Conservation (phyloP, 2,329 filamentous ascomycete genomes). For the Phaeosphaeria sp. region DNA sequence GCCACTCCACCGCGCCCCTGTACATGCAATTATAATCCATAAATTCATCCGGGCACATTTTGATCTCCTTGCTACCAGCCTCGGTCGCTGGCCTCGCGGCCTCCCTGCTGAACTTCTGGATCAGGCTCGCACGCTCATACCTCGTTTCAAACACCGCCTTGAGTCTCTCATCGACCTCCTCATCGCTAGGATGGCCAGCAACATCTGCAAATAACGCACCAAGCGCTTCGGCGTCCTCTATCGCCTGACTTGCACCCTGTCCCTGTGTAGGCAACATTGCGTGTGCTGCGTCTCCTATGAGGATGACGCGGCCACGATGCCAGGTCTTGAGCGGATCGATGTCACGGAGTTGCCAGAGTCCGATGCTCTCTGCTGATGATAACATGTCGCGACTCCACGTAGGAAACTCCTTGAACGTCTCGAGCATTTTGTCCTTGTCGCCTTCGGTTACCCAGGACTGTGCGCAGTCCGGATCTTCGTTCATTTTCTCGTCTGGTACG, state of each 20-base stretch:
- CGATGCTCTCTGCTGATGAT: slow-evolving; percentile 41
- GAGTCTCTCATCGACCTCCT: slow-evolving; percentile 24
- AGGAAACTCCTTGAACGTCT: slow-evolving; percentile 53
- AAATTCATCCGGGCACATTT: slow-evolving; percentile 50
- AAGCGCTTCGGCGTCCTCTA: slow-evolving; percentile 63
- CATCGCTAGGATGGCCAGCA: slow-evolving; percentile 8
- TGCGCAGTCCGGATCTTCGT: slow-evolving; percentile 46
- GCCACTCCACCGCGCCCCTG: slow-evolving; percentile 45
- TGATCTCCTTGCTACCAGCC: slow-evolving; percentile 38
- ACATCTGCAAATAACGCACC: slow-evolving; percentile 24
- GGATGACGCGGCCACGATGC: slow-evolving; percentile 56
- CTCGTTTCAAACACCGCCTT: slow-evolving; percentile 15
- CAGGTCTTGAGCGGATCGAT: slow-evolving; percentile 53
- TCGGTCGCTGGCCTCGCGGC: slow-evolving; percentile 50
- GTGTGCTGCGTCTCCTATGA: slow-evolving; percentile 66
- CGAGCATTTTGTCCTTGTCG: slow-evolving; percentile 45
- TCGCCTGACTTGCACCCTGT: slow-evolving; percentile 62
- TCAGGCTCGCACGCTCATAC: slow-evolving; percentile 49
- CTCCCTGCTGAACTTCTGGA: slow-evolving; percentile 55
- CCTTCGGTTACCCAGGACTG: slow-evolving; percentile 52
- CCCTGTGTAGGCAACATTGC: slow-evolving; percentile 62
- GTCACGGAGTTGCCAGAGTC: slow-evolving; percentile 56
- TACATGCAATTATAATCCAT: slow-evolving; percentile 53
- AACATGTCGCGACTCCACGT: slow-evolving; percentile 49
- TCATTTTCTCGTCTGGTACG: slow-evolving; percentile 54